Conservation (phyloP, 805 yeast genomes). For the Saccharomycopsis selenospora region DNA sequence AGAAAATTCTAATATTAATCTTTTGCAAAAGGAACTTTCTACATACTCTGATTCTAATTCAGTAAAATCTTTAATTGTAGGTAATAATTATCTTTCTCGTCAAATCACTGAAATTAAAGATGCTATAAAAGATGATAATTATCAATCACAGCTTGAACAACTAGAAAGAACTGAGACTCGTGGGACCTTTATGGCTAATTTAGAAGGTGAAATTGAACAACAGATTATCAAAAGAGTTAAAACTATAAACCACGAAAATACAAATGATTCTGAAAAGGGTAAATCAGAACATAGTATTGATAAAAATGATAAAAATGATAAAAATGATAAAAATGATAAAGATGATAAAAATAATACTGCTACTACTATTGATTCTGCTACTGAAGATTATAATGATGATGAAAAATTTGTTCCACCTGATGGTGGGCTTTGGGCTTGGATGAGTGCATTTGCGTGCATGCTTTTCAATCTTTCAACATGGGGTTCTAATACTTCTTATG, state of each 20-base stretch:
- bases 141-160: not conserved
- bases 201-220: conserved; percentile 13
- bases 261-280: no score
- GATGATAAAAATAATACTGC: not conserved
- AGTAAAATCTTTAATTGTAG: not conserved
- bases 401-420: conserved; percentile 33
- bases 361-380: conserved; percentile 27
- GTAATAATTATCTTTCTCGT: not conserved
- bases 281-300: not conserved
- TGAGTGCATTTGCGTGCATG: conserved; percentile 33
- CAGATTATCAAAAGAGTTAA: not conserved
- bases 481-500: conserved; percentile 50
- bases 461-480: conserved; percentile 36
- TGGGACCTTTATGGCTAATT: conserved; percentile 6
- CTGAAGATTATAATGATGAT: conserved; percentile 28
- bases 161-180: not conserved
- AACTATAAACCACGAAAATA: no score
- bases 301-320: not conserved
- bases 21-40: no score
- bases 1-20: no score
- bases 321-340: not conserved
- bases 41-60: not conserved
- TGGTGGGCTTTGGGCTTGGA: conserved; percentile 45
- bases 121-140: conserved; percentile 1
- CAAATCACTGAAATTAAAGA: not conserved